Evolutionary conservation across 805 yeast genomes (phyloP).

Genomic region (Yamadazyma kitorensis): DNA sequence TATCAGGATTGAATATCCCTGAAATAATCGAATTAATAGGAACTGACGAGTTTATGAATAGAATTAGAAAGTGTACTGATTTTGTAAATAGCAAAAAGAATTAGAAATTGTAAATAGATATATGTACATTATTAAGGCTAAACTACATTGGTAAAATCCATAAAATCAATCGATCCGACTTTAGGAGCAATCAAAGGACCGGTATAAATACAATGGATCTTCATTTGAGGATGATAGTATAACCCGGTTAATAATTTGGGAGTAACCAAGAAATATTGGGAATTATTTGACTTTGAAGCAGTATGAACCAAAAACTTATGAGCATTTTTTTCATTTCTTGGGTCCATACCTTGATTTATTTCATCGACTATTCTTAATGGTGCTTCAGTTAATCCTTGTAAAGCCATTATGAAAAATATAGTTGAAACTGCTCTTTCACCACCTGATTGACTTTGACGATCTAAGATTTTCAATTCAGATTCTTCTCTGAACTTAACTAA

Average conservation of each 20-base stretch:
- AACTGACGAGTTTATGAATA: slow-evolving; percentile 23
- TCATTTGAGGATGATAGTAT: slow-evolving; percentile 75
- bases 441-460: slow-evolving; percentile 91
- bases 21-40: slow-evolving; percentile 58
- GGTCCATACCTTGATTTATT: slow-evolving; percentile 98
- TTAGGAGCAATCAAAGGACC: slow-evolving; percentile 30
- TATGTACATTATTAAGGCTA: background rate
- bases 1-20: slow-evolving; percentile 68
- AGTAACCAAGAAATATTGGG: slow-evolving; percentile 90
- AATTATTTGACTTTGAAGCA: slow-evolving; percentile 57
- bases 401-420: slow-evolving; percentile 81
- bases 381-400: slow-evolving; percentile 83
- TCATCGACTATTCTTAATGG: slow-evolving; percentile 97
- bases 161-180: slow-evolving; percentile 18
- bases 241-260: slow-evolving; percentile 84
- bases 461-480: slow-evolving; percentile 66
- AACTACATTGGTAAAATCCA: slow-evolving; percentile 25
- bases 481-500: slow-evolving; percentile 81
- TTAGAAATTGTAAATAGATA: background rate
- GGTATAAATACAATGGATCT: slow-evolving; percentile 71
- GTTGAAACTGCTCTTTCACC: slow-evolving; percentile 98
- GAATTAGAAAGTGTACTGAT: slow-evolving; percentile 16
- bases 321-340: slow-evolving; percentile 82
- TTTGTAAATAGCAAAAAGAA: background rate
- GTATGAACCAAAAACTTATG: slow-evolving; percentile 82